Evolutionary conservation across 1,284 basidiomycete species (phyloP), one percentile per base, ranked within the genome.

Genomic region (Ustilago nuda): DNA sequence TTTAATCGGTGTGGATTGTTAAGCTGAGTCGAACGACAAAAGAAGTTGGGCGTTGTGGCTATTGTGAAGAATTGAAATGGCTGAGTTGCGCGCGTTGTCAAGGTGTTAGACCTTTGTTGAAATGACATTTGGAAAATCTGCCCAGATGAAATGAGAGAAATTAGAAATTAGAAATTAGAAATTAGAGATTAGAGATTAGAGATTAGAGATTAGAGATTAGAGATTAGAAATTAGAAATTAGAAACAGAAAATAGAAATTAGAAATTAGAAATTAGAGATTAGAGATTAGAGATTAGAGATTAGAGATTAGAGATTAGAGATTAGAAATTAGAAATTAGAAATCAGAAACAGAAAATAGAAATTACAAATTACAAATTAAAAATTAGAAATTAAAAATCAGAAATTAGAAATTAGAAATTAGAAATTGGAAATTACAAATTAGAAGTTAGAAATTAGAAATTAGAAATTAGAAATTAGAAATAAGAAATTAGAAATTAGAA

Each of bases 31-130:
- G 48, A 50, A 4, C 46, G 46, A 56, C 54, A 61, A 33, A 32
- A 23, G 48, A 43, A 51, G 23, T 33, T 11, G 52, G 8, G 8
- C 39, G 13, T 11, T 15, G 7, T 2, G 6, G 39, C 15, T 7
- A 43, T 17, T 43, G 6, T 7, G n/a, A 45, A 19, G n/a, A 7
- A 19, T 55, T 39, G 36, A 60, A 43, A 19, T 52, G 1, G 35
- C 35, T 11, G 55, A 8, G 2, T 30, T 17, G 39, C 58, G 50
- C 43, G 45, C 46, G 55, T 43, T 37, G 53, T 54, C 15, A 56
- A 27, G 32, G 35, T 53, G 59, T 61, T 61, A 61, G 59, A 53
- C 52, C 46, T 11, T 27, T 23, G 27, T 53, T 60, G 50, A 60
- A 60, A 60, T 53, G 23, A 50, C 58, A 60, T 33, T 33, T 45